phyloP scores from a whole-genome alignment of 768 basidiomycete species.

The Macrolepiota dolichaula region DNA sequence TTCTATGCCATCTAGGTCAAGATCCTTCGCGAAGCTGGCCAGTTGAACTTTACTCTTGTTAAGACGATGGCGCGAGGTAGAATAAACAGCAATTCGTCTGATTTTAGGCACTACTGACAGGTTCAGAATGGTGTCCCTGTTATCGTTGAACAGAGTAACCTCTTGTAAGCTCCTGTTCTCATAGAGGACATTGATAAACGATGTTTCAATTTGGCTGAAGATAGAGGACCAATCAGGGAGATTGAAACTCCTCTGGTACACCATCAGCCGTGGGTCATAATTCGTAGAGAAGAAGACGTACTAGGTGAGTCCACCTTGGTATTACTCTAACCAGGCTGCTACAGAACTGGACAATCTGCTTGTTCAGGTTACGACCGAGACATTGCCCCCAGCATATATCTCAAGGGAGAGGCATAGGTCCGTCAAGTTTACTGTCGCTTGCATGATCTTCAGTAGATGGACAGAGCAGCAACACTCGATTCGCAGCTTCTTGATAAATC shows the following conservation, averaged over 20 bases:
- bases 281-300: neutral
- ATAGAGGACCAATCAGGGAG: neutral
- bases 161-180: neutral
- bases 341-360: too few relatives aligned
- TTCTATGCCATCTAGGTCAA: too few relatives aligned
- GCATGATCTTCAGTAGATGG: neutral
- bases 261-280: neutral
- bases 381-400: neutral
- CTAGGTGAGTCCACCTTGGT: neutral
- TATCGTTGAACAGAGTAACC: neutral
- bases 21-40: too few relatives aligned
- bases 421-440: neutral
- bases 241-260: neutral
- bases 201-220: neutral
- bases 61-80: too few relatives aligned
- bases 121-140: too few relatives aligned
- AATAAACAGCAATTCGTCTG: too few relatives aligned
- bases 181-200: neutral
- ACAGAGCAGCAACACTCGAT: slow-evolving; percentile 20
- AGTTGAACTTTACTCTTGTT: too few relatives aligned
- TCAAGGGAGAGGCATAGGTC: slow-evolving; percentile 3
- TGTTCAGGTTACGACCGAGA: neutral
- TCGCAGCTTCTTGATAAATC: slow-evolving; percentile 20
- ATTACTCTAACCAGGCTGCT: neutral
- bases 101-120: too few relatives aligned